These are phyloP conservation scores for Closterium sp. DNA, from an alignment of 139 green algal genomes.

Conservation along the genomic window DNA sequence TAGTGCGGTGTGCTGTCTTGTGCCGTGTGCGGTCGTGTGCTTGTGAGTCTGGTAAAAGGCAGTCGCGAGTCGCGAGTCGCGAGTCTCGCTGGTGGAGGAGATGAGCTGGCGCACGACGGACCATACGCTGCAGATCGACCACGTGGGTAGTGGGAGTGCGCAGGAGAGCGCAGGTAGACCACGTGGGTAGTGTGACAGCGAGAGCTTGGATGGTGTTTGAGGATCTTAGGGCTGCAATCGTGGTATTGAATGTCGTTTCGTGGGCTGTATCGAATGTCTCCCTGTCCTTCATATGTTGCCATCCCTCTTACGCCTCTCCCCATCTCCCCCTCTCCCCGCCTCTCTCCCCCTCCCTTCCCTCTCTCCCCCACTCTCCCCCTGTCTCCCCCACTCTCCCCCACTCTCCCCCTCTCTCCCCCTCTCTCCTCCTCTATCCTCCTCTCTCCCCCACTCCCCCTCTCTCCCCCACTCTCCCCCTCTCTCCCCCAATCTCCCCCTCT, in stretches of 20 bases:
- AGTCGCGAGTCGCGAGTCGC: conserved; percentile 1
- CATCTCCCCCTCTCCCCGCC: not conserved
- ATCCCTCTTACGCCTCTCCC: not conserved
- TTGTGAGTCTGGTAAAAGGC: conserved; percentile 24
- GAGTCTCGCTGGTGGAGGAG: conserved; percentile 8
- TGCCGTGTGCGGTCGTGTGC: conserved; percentile 26
- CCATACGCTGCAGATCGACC: conserved; percentile 35
- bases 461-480: not conserved
- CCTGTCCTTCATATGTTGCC: not conserved
- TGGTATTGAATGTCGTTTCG: too few relatives aligned
- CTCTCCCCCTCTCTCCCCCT: not conserved
- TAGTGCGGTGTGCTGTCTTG: too few relatives aligned
- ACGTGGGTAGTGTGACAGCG: too few relatives aligned
- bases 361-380: not conserved
- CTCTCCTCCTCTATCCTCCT: not conserved
- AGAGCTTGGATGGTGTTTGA: too few relatives aligned
- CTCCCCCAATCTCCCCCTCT: not conserved
- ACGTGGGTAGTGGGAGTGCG: too few relatives aligned
- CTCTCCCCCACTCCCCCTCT: not conserved
- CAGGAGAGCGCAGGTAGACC: too few relatives aligned
- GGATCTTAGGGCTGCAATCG: too few relatives aligned
- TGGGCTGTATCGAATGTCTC: too few relatives aligned
- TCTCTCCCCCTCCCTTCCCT: not conserved
- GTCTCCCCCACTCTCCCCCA: not conserved
- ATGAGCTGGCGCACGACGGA: conserved; percentile 16